Evolutionary conservation across 441 rosid genomes (phyloP).

Genomic region (Euphorbia celastroides): DNA sequence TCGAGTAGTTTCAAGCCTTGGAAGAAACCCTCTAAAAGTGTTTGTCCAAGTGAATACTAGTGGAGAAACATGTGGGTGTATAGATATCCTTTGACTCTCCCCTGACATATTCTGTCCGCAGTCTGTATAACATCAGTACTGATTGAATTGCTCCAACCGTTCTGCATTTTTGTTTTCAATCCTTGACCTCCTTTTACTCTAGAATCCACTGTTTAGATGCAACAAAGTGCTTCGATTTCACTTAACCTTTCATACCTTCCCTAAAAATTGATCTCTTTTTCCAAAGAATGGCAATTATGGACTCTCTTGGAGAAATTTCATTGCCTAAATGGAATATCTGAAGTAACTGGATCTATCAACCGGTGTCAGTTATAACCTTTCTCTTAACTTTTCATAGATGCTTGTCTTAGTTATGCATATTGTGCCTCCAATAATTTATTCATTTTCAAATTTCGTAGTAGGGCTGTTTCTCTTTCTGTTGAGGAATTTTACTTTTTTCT

Average conservation of each 20-base stretch:
- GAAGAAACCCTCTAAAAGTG: conserved; percentile 77
- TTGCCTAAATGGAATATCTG: background rate
- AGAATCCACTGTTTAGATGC: background rate
- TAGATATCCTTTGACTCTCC: no score
- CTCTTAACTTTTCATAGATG: no score
- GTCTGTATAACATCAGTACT: background rate
- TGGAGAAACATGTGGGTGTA: conserved; percentile 74
- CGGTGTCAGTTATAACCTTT: no score
- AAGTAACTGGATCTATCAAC: background rate
- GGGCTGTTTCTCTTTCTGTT: background rate
- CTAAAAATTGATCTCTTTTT: background rate
- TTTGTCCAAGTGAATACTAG: conserved; percentile 90
- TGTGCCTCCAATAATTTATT: background rate
- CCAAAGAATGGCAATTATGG: background rate
- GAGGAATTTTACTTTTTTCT: background rate
- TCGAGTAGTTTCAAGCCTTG: conserved; percentile 60
- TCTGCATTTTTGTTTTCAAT: background rate
- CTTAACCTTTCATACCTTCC: background rate
- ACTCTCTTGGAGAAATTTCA: background rate
- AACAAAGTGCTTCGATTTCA: background rate
- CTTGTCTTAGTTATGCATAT: background rate
- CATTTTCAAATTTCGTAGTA: background rate
- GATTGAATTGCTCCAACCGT: background rate
- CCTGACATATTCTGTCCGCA: background rate
- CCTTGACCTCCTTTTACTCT: background rate